Percentiles rank a stretch among this genome's conserved stretches.
Conservation (phyloP, 768 basidiomycete genomes). For the Rubroboletus satanas region DNA sequence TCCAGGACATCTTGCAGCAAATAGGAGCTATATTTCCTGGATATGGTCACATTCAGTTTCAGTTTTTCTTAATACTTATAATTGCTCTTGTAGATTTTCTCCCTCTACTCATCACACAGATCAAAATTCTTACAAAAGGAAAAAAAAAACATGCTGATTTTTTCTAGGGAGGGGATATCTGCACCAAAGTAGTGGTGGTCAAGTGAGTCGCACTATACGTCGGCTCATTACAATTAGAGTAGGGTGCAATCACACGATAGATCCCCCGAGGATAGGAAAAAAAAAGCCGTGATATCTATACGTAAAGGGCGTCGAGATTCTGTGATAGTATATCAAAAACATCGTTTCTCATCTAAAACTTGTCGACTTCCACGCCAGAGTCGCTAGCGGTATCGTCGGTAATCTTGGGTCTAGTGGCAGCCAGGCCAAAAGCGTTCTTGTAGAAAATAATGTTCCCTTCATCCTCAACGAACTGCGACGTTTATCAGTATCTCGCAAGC, state of each 20-base stretch:
- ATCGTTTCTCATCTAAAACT: constrained; percentile 24
- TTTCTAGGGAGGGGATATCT: too few relatives aligned
- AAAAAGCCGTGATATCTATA: constrained; percentile 13
- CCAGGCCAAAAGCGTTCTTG: constrained; percentile 82
- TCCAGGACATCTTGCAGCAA: too few relatives aligned
- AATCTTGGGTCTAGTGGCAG: constrained; percentile 63
- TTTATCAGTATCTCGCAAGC: background rate
- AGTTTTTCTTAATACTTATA: too few relatives aligned
- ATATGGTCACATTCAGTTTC: too few relatives aligned
- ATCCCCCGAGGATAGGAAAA: background rate
- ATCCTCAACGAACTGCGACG: constrained; percentile 83
- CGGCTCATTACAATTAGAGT: background rate
- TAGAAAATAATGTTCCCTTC: constrained; percentile 88
- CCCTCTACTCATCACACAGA: too few relatives aligned
- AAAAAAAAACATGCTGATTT: too few relatives aligned
- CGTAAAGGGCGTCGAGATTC: background rate
- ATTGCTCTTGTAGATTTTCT: too few relatives aligned
- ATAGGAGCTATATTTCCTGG: too few relatives aligned
- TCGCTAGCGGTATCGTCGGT: constrained; percentile 56
- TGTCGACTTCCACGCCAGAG: constrained; percentile 61
- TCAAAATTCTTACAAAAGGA: too few relatives aligned
- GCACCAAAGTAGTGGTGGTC: too few relatives aligned
- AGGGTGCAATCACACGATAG: background rate
- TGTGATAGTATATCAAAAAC: background rate
- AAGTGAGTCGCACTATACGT: background rate